phyloP scores from a whole-genome alignment of 1,284 basidiomycete genomes.

The Rhodotorula sp. region DNA sequence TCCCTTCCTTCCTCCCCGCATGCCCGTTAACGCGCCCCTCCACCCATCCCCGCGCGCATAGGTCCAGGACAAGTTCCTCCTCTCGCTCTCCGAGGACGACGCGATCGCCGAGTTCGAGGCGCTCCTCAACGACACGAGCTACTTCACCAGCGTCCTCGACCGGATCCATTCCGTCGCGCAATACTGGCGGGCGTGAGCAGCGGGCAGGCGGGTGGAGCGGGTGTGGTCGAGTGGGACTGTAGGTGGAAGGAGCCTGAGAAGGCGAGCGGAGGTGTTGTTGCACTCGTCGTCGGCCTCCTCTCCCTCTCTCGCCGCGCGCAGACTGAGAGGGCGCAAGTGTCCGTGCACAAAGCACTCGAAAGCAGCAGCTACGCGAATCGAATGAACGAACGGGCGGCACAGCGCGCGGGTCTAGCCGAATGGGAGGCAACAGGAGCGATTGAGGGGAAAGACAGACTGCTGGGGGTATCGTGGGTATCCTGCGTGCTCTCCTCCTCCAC shows the following conservation, averaged over 20 bases:
- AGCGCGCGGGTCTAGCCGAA: too few species aligned
- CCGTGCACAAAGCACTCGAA: neutral
- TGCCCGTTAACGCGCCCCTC: too few species aligned
- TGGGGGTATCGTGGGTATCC: neutral
- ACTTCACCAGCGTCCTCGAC: slow-evolving; percentile 89
- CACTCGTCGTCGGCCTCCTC: too few species aligned
- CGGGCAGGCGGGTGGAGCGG: too few species aligned
- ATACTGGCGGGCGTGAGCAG: slow-evolving; percentile 15
- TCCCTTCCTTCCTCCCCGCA: slow-evolving; percentile 52
- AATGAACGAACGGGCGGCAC: neutral
- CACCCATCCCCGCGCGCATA: too few species aligned
- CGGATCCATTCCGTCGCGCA: slow-evolving; percentile 65
- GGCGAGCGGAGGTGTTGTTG: too few species aligned
- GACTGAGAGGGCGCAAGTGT: too few species aligned
- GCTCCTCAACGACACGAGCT: slow-evolving; percentile 90
- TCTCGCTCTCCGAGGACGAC: slow-evolving; percentile 91
- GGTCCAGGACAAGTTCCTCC: slow-evolving; percentile 94
- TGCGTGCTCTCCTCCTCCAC: too few species aligned
- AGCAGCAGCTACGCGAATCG: too few species aligned
- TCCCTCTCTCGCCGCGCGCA: neutral
- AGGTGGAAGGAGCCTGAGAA: too few species aligned
- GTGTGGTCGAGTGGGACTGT: too few species aligned
- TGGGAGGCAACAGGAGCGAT: neutral
- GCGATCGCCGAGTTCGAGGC: slow-evolving; percentile 96
- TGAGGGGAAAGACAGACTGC: neutral